A percentile compares a stretch with the other conserved stretches of the same genome.
These are phyloP conservation scores for Hymenoscyphus occultus DNA, from an alignment of 2,329 filamentous ascomycete genomes.

Conservation along the genomic window DNA sequence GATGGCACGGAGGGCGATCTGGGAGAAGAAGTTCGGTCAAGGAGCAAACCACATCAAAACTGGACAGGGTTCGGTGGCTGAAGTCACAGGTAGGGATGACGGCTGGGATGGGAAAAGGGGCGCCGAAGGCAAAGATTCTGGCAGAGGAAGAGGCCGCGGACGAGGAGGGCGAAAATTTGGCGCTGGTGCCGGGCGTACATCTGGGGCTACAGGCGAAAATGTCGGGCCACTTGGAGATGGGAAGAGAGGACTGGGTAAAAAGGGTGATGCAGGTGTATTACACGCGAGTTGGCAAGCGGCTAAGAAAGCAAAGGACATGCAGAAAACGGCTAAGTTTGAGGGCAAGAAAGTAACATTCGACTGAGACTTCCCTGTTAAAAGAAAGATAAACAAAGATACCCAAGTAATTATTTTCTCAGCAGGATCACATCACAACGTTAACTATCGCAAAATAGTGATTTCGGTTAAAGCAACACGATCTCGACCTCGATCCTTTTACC, in stretches of 20 bases:
- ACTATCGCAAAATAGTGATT: neutral
- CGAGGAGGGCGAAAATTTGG: conserved; percentile 11
- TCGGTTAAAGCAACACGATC: neutral
- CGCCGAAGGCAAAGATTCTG: conserved; percentile 37
- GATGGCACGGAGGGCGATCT: conserved; percentile 72
- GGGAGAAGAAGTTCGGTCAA: conserved; percentile 75
- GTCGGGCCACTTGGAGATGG: conserved; percentile 21
- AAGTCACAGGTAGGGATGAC: conserved; percentile 37
- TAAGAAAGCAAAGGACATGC: conserved; percentile 56
- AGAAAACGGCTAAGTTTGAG: conserved; percentile 50
- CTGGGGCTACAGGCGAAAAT: conserved; percentile 31
- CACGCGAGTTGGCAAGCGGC: conserved; percentile 61
- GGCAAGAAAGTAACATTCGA: conserved; percentile 61
- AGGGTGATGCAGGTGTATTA: conserved; percentile 50
- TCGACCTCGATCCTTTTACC: neutral
- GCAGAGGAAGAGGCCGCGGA: conserved; percentile 17
- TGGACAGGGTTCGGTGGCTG: conserved; percentile 24
- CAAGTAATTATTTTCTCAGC: conserved; percentile 5
- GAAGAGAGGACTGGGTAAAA: conserved; percentile 36
- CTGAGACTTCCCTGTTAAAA: conserved; percentile 29
- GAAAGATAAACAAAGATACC: conserved; percentile 14
- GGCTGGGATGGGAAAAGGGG: conserved; percentile 60
- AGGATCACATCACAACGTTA: neutral
- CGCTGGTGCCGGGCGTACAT: conserved; percentile 14
- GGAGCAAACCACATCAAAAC: conserved; percentile 48